Evolutionary conservation across 108 stramenopile species (phyloP).

Genomic region (Nannochloropsis gaditana): DNA sequence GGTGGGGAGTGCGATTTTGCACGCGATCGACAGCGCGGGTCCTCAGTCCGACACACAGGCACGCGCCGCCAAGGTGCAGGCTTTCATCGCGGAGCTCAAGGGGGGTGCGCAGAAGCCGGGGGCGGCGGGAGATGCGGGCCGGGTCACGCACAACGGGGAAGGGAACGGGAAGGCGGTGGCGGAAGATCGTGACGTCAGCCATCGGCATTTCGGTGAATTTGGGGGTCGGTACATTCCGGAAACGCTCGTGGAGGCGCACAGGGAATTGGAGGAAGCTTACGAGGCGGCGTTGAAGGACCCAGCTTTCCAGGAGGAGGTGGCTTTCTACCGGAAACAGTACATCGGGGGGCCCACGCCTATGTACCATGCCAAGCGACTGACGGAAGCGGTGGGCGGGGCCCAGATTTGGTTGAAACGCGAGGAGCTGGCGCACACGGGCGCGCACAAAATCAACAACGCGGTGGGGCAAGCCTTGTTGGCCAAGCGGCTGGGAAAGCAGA

Average conservation of each 20-base stretch:
- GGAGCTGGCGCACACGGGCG: conserved; percentile 92
- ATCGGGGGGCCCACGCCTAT: conserved; percentile 89
- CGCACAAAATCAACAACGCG: conserved; percentile 97
- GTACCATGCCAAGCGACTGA: conserved; percentile 80
- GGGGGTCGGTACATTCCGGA: conserved; percentile 98
- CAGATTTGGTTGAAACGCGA: conserved; percentile 93
- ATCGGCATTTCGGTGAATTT: conserved; percentile 75
- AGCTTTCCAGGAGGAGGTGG: conserved; percentile 81
- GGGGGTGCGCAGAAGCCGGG: background rate
- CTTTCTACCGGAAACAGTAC: conserved; percentile 76
- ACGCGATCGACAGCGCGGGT: conserved; percentile 62
- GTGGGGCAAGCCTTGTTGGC: conserved; percentile 89
- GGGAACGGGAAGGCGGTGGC: conserved; percentile 24
- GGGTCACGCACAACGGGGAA: conserved; percentile 10
- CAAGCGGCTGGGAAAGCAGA: conserved; percentile 86
- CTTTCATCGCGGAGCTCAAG: background rate
- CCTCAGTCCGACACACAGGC: background rate
- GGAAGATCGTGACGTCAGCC: conserved; percentile 31
- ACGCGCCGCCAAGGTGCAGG: background rate
- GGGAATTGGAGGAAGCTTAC: conserved; percentile 83
- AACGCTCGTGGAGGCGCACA: conserved; percentile 88
- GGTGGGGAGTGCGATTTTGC: conserved; percentile 89
- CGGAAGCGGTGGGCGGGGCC: conserved; percentile 75
- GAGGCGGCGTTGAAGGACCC: conserved; percentile 74
- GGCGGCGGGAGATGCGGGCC: conserved; percentile 3